phyloP scores from a whole-genome alignment of 495 filamentous ascomycete genomes.

The Collariella sp. region DNA sequence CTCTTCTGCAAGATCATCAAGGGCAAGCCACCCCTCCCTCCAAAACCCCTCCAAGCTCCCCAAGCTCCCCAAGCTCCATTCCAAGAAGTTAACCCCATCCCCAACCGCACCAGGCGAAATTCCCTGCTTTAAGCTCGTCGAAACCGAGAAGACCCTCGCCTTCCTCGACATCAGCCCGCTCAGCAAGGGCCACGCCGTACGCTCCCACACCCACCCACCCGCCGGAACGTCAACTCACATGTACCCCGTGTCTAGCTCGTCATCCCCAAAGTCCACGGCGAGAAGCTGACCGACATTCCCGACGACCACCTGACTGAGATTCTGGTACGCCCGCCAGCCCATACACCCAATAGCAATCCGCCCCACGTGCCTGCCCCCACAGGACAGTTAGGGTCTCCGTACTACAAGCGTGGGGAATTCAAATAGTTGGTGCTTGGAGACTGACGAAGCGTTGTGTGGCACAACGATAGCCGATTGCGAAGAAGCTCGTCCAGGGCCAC shows the following conservation, averaged over 20 bases:
- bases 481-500: conserved; percentile 74
- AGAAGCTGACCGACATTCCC: conserved; percentile 85
- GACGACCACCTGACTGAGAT: conserved; percentile 81
- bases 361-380: not conserved
- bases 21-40: conserved; percentile 43
- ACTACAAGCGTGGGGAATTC: no score
- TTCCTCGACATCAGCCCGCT: conserved; percentile 96
- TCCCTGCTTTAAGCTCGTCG: conserved; percentile 89
- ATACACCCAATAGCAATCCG: not conserved
- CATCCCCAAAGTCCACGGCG: conserved; percentile 93
- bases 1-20: conserved; percentile 99
- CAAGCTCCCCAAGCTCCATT: not conserved
- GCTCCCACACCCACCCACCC: not conserved
- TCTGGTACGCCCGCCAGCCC: conserved; percentile 46
- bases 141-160: conserved; percentile 84
- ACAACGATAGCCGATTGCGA: conserved; percentile 67
- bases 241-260: conserved; percentile 58
- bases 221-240: not conserved
- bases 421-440: not conserved
- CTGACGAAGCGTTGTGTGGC: not conserved
- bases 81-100: no score
- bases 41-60: conserved; percentile 1
- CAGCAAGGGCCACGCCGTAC: conserved; percentile 71
- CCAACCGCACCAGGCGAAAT: conserved; percentile 61
- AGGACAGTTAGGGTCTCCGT: no score